Evolutionary conservation across 345 rosid genomes (phyloP).

Genomic region (Moricandia arvensis): DNA sequence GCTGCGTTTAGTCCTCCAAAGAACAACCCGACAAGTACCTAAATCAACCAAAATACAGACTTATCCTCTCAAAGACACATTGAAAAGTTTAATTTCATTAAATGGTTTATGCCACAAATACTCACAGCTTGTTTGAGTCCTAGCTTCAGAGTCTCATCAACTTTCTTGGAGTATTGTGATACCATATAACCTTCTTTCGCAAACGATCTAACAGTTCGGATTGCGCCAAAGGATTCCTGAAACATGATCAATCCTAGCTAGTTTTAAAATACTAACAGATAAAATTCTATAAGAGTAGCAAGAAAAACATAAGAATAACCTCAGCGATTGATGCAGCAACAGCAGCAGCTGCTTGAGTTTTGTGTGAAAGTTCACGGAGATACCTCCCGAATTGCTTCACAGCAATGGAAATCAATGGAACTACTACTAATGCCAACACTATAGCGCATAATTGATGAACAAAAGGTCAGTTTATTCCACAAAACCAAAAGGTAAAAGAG

Average conservation of each 20-base stretch:
- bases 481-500: background rate
- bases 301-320: constrained; percentile 43
- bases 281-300: background rate
- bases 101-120: background rate
- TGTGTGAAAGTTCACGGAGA: constrained; percentile 89
- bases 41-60: background rate
- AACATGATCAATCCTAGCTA: constrained; percentile 6
- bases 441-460: constrained; percentile 9
- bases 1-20: constrained; percentile 90
- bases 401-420: constrained; percentile 72
- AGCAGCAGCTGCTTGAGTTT: constrained; percentile 97
- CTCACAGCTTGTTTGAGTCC: constrained; percentile 93
- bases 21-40: constrained; percentile 64
- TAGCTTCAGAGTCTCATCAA: constrained; percentile 76
- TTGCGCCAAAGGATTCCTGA: constrained; percentile 97
- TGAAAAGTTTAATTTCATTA: background rate
- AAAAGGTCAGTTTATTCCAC: background rate
- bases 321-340: constrained; percentile 92
- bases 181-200: constrained; percentile 75
- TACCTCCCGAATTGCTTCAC: constrained; percentile 71
- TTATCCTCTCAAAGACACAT: constrained; percentile 39
- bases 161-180: constrained; percentile 75
- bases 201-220: constrained; percentile 91
- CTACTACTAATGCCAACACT: constrained; percentile 88
- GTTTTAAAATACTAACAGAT: background rate